Conservation (phyloP, 1,284 basidiomycete genomes). For the Porogramme epimiltina region DNA sequence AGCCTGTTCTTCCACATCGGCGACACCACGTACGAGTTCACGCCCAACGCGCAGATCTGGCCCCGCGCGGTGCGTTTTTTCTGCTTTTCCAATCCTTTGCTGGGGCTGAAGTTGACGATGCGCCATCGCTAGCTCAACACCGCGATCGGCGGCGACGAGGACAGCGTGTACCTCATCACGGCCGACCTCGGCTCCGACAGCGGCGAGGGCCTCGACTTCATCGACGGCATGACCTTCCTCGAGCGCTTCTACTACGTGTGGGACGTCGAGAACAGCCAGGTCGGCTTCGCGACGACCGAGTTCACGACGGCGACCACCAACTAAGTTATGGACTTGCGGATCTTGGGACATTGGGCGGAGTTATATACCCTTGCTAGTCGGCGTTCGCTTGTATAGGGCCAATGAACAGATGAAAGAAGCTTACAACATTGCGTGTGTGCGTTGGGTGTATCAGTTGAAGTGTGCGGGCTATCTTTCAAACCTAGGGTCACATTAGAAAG, state of each 20-base stretch:
- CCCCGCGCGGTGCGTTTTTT: conserved; percentile 6
- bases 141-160: conserved; percentile 28
- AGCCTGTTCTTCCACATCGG: conserved; percentile 20
- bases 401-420: too few species aligned
- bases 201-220: conserved; percentile 32
- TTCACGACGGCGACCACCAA: conserved; percentile 43
- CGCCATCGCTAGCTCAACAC: conserved; percentile 35
- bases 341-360: too few species aligned
- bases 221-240: conserved; percentile 35
- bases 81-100: conserved; percentile 29
- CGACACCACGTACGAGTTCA: conserved; percentile 5
- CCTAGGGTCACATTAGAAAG: too few species aligned
- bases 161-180: conserved; percentile 31
- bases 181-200: conserved; percentile 21
- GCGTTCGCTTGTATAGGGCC: too few species aligned
- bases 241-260: conserved; percentile 71
- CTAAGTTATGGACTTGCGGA: conserved; percentile 22
- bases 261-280: conserved; percentile 50
- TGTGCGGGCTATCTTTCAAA: too few species aligned
- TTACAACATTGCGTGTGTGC: too few species aligned
- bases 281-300: conserved; percentile 47
- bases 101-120: too few species aligned
- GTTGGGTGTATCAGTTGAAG: too few species aligned
- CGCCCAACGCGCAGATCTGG: conserved; percentile 10
- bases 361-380: too few species aligned